Evolutionary conservation across 2,329 filamentous ascomycete species (phyloP).

Genomic region (Diplodia scrobiculata): DNA sequence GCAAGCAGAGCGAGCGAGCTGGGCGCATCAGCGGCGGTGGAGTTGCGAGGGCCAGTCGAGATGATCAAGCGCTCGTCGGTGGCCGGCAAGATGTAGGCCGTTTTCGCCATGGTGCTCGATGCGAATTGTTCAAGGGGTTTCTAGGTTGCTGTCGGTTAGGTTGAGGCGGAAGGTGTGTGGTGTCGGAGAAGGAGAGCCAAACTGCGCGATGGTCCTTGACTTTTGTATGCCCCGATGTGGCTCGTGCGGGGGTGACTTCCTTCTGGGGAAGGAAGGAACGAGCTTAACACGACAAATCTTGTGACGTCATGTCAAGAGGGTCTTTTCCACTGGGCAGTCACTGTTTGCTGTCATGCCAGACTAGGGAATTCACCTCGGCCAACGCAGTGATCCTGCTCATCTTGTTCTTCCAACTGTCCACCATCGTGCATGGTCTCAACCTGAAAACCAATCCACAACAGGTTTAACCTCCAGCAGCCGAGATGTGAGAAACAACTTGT

Average conservation of each 20-base stretch:
- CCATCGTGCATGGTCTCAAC: not conserved
- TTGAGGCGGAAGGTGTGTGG: not conserved
- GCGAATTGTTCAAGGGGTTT: not conserved
- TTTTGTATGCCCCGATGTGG: not conserved
- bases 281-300: not conserved
- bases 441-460: not conserved
- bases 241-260: not conserved
- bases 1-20: slow-evolving; percentile 6
- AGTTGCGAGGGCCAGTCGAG: not conserved
- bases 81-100: not conserved
- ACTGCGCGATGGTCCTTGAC: not conserved
- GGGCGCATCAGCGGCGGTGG: not conserved
- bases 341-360: not conserved
- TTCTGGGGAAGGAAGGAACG: not conserved
- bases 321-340: not conserved
- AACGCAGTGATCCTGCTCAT: not conserved
- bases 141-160: not conserved
- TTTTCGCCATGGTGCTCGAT: not conserved
- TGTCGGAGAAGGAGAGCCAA: not conserved
- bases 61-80: slow-evolving; percentile 9
- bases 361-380: not conserved
- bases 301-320: not conserved
- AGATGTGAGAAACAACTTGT: no score
- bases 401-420: not conserved
- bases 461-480: no score